Evolutionary conservation across 768 basidiomycete species (phyloP), one percentile per base, ranked within the genome.

Genomic region (Calocybe cyanea): DNA sequence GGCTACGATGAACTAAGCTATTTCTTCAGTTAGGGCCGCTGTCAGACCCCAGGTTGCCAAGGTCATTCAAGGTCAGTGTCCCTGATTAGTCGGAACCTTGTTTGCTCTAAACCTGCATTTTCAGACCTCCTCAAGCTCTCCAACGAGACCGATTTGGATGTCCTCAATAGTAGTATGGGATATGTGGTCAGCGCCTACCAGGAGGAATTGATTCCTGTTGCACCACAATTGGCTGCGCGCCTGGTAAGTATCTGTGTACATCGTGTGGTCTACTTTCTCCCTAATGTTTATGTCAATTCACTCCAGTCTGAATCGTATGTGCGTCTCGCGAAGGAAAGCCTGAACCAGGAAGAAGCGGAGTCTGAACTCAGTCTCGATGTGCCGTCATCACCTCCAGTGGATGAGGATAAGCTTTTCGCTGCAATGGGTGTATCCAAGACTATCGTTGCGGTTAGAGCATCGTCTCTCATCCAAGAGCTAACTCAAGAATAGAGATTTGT

Each of bases 351-450:
- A 17, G 80, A 83, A 46, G 61, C 65, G n/a, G 72, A 73, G 9
- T 61, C 62, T 21, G 66, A 71, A 2, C 72, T 71, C 41, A 82
- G 85, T 50, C 57, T 83, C 25, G 87, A 87, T 21, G 55, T 73
- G 2, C 50, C 79, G 33, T 61, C 83, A 53, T 66, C 62, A 10
- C 77, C 79, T 33, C 5, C 6, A 28, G 68, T 61, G n/a, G 85
- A 87, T 43, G 87, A 91, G 43, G 88, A 92, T 63, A 93, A 92
- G 72, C 81, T 85, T 1, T 87, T 89, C 50, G 83, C 87, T 14
- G 86, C 88, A 14, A 92, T 92, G 86, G 87, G 87, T 36, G 76
- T 92, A 21, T 78, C 87, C 1, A 90, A 90, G 73, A 92, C 90
- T 10, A 87, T 92, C 54, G 72, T 76, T 46, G 89, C 88, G 13